These are phyloP conservation scores for Phoma sp. DNA, from an alignment of 2,329 filamentous ascomycete genomes.

Conservation along the genomic window DNA sequence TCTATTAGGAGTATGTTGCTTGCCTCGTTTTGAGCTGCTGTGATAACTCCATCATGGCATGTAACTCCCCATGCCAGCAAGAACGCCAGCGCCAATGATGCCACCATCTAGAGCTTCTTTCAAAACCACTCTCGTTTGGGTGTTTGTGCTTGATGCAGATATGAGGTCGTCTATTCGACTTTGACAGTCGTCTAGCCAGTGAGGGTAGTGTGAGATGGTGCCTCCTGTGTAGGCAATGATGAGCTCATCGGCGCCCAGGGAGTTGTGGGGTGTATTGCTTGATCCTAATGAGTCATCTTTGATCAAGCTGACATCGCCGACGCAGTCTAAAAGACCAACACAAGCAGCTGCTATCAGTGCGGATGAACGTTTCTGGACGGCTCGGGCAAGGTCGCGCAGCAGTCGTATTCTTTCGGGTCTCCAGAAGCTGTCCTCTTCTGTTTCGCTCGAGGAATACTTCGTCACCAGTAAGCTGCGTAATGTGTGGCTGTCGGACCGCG, in stretches of 20 bases:
- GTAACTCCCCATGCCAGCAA: constrained; percentile 57
- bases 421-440: constrained; percentile 58
- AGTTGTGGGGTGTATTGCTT: too few species aligned
- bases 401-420: constrained; percentile 64
- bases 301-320: constrained; percentile 66
- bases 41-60: too few species aligned
- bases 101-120: constrained; percentile 62
- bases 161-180: constrained; percentile 67
- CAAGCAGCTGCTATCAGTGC: constrained; percentile 77
- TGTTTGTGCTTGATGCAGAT: constrained; percentile 49
- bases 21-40: too few species aligned
- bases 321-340: constrained; percentile 72
- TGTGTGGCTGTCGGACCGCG: constrained; percentile 45
- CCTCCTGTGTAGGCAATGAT: constrained; percentile 82
- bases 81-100: constrained; percentile 63
- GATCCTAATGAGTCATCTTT: too few species aligned
- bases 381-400: constrained; percentile 71
- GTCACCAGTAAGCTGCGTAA: constrained; percentile 53
- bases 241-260: constrained; percentile 61
- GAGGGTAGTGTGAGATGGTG: constrained; percentile 80
- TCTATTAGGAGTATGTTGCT: too few species aligned
- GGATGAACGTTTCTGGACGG: constrained; percentile 75
- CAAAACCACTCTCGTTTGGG: constrained; percentile 57
- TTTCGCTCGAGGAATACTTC: constrained; percentile 62
- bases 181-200: constrained; percentile 75